Evolutionary conservation across 768 basidiomycete genomes (phyloP).

Genomic region (Tremella fuciformis): DNA sequence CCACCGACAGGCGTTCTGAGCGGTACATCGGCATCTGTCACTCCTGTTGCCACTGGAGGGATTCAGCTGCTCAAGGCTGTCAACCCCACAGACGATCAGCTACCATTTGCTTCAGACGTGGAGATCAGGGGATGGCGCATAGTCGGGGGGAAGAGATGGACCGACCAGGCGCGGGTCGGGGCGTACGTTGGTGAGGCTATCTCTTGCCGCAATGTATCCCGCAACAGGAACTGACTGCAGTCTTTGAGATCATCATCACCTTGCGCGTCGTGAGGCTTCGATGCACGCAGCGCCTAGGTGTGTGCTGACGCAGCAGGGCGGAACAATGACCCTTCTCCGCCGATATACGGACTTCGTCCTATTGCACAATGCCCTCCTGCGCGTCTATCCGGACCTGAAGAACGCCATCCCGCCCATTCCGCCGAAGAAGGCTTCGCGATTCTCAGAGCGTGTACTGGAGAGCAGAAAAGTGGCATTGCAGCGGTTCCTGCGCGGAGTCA

Average conservation of each 20-base stretch:
- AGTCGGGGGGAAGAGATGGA: conserved; percentile 43
- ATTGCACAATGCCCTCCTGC: conserved; percentile 28
- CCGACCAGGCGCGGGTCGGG: conserved; percentile 37
- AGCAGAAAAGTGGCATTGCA: conserved; percentile 42
- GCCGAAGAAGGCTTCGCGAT: no score
- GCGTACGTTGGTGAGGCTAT: conserved; percentile 48
- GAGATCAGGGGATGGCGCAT: conserved; percentile 44
- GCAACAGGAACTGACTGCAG: conserved; percentile 15
- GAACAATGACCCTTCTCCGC: conserved; percentile 32
- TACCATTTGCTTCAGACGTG: conserved; percentile 39
- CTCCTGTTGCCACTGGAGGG: not conserved
- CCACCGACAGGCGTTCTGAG: no score
- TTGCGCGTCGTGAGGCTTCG: conserved; percentile 25
- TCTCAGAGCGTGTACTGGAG: not conserved
- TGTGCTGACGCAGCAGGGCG: conserved; percentile 22
- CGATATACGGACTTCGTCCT: conserved; percentile 48
- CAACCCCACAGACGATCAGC: not conserved
- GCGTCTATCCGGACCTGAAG: conserved; percentile 24
- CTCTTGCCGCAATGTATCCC: not conserved
- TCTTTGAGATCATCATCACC: conserved; percentile 45
- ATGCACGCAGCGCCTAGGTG: not conserved
- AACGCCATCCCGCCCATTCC: no score
- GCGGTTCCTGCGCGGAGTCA: conserved; percentile 45
- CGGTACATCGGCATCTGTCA: not conserved
- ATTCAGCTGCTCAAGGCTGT: conserved; percentile 8